Evolutionary conservation across 345 rosid species (phyloP).

Genomic region (Rhizophora apiculata): DNA sequence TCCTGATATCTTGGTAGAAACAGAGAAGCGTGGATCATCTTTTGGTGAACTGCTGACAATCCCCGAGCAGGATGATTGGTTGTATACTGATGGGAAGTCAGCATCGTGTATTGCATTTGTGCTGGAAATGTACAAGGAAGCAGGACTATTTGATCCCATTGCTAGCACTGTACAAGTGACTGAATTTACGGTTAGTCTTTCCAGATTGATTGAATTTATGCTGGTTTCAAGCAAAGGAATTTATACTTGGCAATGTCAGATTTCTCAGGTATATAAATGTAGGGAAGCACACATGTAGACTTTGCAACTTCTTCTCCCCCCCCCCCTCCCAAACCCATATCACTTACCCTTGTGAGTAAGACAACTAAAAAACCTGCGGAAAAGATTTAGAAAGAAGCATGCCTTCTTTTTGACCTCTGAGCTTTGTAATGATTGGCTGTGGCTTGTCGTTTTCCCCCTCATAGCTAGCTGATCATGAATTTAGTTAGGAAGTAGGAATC

Average conservation of each 20-base stretch:
- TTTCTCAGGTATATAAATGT: too few relatives aligned
- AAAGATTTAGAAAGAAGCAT: too few relatives aligned
- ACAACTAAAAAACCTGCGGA: too few relatives aligned
- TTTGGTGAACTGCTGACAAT: conserved; percentile 81
- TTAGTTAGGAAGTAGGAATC: too few relatives aligned
- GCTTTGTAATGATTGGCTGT: too few relatives aligned
- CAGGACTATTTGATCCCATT: conserved; percentile 77
- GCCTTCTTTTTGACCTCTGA: too few relatives aligned
- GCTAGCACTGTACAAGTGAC: conserved; percentile 76
- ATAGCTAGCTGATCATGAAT: too few relatives aligned
- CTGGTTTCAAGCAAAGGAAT: not conserved
- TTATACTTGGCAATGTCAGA: not conserved
- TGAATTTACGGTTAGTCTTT: conserved; percentile 76
- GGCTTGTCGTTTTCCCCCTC: too few relatives aligned
- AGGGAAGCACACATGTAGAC: too few relatives aligned
- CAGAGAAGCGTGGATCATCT: conserved; percentile 77
- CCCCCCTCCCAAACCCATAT: too few relatives aligned
- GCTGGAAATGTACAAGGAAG: conserved; percentile 94
- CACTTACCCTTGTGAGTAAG: too few relatives aligned
- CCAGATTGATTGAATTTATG: not conserved
- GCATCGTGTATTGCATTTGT: conserved; percentile 87
- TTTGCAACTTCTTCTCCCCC: too few relatives aligned
- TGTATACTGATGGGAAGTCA: conserved; percentile 88
- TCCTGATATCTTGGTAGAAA: conserved; percentile 77
- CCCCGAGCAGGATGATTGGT: conserved; percentile 97